Percentiles rank a stretch among this genome's conserved stretches.
Conservation (phyloP, 306 rosid genomes). For the Prunus kanzakura region DNA sequence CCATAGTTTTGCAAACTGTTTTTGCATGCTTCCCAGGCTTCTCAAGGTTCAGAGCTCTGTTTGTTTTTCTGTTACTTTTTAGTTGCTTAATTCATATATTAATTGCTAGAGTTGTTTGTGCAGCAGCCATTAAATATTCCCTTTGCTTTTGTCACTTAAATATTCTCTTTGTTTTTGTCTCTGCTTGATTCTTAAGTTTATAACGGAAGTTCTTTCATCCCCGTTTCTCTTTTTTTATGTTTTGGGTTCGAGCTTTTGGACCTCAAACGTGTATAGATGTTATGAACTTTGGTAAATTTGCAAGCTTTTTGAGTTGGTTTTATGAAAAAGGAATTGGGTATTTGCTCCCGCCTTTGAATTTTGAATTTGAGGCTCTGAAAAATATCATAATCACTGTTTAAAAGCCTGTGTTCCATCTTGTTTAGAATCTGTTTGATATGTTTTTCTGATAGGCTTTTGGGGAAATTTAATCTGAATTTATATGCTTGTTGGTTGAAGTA, state of each 20-base stretch:
- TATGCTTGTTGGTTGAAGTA: background rate
- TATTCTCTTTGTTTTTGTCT: background rate
- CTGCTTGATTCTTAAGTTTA: background rate
- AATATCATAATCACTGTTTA: background rate
- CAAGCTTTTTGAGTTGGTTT: background rate
- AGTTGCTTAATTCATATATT: background rate
- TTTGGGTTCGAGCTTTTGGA: background rate
- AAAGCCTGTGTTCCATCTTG: background rate
- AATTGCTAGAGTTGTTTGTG: background rate
- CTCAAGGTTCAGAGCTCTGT: slow-evolving; percentile 12
- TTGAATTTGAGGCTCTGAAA: background rate
- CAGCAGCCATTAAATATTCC: background rate
- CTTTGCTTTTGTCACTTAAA: background rate
- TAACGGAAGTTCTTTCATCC: background rate
- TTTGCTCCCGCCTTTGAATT: background rate
- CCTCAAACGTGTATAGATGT: background rate
- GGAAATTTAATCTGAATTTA: background rate
- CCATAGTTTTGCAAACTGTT: background rate
- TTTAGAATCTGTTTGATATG: slow-evolving; percentile 1
- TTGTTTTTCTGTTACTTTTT: background rate
- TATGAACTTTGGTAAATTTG: background rate
- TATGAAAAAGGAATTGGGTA: background rate
- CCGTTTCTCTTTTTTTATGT: background rate
- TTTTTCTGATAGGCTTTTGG: background rate
- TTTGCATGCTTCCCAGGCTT: background rate